phyloP scores from a whole-genome alignment of 2,329 filamentous ascomycete species.

The Phoma sp. region DNA sequence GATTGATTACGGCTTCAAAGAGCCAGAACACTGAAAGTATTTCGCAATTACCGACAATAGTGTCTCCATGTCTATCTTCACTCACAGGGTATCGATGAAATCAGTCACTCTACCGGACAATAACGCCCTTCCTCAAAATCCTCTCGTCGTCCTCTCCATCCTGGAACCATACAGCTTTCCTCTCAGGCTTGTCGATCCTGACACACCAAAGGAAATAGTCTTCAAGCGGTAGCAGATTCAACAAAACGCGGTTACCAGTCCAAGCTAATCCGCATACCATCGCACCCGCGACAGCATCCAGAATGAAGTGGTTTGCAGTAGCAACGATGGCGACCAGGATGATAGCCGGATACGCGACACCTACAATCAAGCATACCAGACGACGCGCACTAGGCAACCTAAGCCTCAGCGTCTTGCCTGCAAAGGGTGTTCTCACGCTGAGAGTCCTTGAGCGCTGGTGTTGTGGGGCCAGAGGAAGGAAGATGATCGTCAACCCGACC shows the following conservation, averaged over 20 bases:
- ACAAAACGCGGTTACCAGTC: constrained; percentile 59
- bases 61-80: too few relatives aligned
- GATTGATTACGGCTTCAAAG: too few relatives aligned
- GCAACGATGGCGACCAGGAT: constrained; percentile 73
- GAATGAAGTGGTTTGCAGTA: constrained; percentile 74
- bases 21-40: too few relatives aligned
- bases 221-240: constrained; percentile 70
- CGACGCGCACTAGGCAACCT: constrained; percentile 59
- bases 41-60: too few relatives aligned
- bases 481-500: constrained; percentile 72
- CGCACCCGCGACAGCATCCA: constrained; percentile 73
- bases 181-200: constrained; percentile 68
- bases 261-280: constrained; percentile 69
- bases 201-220: constrained; percentile 70
- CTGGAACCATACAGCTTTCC: constrained; percentile 23
- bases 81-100: neutral
- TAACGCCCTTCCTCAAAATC: constrained; percentile 23
- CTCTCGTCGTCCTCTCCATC: constrained; percentile 31
- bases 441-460: constrained; percentile 53
- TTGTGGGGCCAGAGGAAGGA: constrained; percentile 65
- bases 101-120: constrained; percentile 9
- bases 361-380: constrained; percentile 56
- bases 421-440: constrained; percentile 38
- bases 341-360: constrained; percentile 67
- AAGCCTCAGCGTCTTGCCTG: constrained; percentile 39